Evolutionary conservation across 2,329 filamentous ascomycete species (phyloP), one percentile per base, ranked within the genome.

Genomic region (Dendryphion nanum): DNA sequence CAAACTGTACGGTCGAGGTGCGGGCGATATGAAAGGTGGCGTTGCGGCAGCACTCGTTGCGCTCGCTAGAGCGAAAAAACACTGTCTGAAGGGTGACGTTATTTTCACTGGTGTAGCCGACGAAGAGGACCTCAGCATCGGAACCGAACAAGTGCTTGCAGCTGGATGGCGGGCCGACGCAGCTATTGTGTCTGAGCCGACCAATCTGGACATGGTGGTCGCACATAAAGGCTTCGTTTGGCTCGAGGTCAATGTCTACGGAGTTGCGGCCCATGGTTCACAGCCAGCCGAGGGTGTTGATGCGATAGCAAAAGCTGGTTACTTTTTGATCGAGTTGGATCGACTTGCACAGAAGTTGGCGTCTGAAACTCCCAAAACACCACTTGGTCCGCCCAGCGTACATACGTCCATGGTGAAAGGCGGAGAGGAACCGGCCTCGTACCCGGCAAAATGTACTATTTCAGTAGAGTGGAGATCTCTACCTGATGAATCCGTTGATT

Each of bases 31-130:
- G 75, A 78, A 78, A 45, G 56, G 67, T 3, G 74, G 75, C 0
- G 35, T 78, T 1, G 75, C 76, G 4, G 71, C 73, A 3, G 64
- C 59, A 4, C 63, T 79, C 46, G 45, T 76, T 3, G 57, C 68
- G 6, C 57, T 61, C 3, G 59, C 62, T 3, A 72, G 70, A 32
- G 53, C 53, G 10, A 55, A 47, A 14, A 44, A 50, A 2, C 38
- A 42, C 3, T 24, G 30, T 15, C 63, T 73, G 7, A 51, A 60
- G 0, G 76, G 77, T 3, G 71, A 79, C 33, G 66, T 79, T 6
- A 72, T 79, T 6, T 60, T 80, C 5, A 65, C 75, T 1, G 75
- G 70, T 2, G 76, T 79, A 3, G 71, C 76, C 0, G 76, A 79
- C 30, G 76, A 79, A 37, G 77, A 79, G 44, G 67, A 66, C 29